A percentile compares a stretch with the other conserved stretches of the same genome.
Evolutionary conservation across 2,329 filamentous ascomycete genomes (phyloP).

Genomic region (Diaporthe ilicicola): DNA sequence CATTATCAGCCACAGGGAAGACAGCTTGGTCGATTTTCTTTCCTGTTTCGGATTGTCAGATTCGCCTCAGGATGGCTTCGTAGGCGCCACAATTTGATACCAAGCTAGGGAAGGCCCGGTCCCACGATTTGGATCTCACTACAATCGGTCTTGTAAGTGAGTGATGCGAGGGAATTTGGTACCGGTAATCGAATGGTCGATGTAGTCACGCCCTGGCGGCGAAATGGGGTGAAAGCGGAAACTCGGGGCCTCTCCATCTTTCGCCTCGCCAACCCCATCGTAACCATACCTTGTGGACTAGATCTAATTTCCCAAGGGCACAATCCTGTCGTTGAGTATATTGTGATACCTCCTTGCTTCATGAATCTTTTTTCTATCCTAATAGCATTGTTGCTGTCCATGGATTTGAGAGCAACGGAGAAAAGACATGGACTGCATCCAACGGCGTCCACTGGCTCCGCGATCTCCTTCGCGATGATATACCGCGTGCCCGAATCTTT

Average conservation of each 20-base stretch:
- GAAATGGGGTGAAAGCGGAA: too few relatives aligned
- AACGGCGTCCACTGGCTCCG: neutral
- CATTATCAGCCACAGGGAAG: neutral
- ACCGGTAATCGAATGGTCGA: neutral
- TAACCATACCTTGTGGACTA: too few relatives aligned
- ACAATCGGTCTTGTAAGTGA: neutral
- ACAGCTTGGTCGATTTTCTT: slow-evolving; percentile 6
- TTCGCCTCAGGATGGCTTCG: neutral
- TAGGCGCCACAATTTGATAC: neutral
- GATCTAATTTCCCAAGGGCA: too few relatives aligned
- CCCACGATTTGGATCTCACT: neutral
- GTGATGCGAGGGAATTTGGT: neutral
- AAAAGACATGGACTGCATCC: neutral
- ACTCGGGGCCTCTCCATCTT: too few relatives aligned
- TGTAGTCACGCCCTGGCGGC: too few relatives aligned
- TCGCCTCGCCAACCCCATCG: too few relatives aligned
- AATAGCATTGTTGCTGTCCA: neutral
- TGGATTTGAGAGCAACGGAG: neutral
- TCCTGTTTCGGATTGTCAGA: neutral
- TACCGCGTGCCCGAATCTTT: too few relatives aligned
- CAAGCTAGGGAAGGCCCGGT: neutral
- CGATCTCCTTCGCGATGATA: too few relatives aligned
- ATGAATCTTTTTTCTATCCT: too few relatives aligned
- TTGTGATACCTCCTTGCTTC: too few relatives aligned
- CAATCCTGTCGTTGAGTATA: too few relatives aligned